These are phyloP conservation scores for Arthromyces matolae DNA, from an alignment of 768 basidiomycete genomes.

Conservation along the genomic window DNA sequence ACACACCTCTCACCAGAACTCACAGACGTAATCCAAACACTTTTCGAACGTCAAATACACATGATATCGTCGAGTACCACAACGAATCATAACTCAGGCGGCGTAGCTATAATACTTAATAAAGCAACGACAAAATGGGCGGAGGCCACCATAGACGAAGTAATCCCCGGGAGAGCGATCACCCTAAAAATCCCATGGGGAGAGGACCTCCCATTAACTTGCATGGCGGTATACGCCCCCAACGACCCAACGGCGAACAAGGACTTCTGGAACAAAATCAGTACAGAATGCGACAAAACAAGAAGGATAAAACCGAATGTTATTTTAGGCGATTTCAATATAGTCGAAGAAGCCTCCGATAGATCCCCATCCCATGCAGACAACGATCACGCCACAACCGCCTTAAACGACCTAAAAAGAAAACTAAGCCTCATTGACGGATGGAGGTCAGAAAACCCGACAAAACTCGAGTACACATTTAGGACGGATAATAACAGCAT, in stretches of 20 bases:
- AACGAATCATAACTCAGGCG: neutral
- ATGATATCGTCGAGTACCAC: neutral
- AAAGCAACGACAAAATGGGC: no score
- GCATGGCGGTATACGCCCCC: neutral
- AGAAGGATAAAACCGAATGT: neutral
- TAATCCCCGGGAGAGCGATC: no score
- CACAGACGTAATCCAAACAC: no score
- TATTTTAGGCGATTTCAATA: no score
- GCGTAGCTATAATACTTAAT: no score
- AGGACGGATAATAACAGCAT: neutral
- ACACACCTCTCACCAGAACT: no score
- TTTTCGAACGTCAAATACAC: neutral
- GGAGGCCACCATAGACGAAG: neutral
- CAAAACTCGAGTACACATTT: neutral
- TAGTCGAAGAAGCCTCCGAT: neutral
- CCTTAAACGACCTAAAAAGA: neutral
- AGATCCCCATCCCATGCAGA: neutral
- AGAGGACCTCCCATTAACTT: neutral
- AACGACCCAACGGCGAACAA: neutral
- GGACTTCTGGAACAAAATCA: neutral
- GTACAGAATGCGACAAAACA: neutral
- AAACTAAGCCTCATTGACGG: neutral
- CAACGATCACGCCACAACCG: neutral
- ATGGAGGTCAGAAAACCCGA: neutral
- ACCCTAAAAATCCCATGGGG: neutral